Conservation (phyloP, 2,329 filamentous ascomycete genomes). For the Aspergillus sp. region DNA sequence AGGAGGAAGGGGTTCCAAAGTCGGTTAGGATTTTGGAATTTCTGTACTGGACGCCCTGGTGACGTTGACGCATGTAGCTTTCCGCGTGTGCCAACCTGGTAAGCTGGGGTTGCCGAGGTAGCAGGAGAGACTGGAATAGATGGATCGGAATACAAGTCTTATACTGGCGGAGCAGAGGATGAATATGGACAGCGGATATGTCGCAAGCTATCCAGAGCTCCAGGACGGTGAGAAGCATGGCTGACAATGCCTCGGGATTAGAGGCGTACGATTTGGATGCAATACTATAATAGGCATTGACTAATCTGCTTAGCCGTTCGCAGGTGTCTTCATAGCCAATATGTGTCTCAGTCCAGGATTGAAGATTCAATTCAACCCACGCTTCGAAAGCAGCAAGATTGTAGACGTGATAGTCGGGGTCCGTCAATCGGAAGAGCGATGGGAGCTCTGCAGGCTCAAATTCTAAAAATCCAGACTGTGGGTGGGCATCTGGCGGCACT, state of each 20-base stretch:
- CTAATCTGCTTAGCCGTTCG: constrained; percentile 32
- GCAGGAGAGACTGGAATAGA: constrained; percentile 22
- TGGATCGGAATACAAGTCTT: constrained; percentile 45
- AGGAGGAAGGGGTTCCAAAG: constrained; percentile 40
- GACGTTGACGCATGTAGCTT: constrained; percentile 47
- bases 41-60: constrained; percentile 10
- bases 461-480: constrained; percentile 11
- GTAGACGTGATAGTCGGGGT: constrained; percentile 20
- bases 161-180: constrained; percentile 52
- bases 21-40: constrained; percentile 41
- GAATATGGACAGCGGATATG: constrained; percentile 41
- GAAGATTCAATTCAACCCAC: constrained; percentile 50
- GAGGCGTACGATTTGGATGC: constrained; percentile 37
- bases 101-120: constrained; percentile 27
- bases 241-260: constrained; percentile 52
- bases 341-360: constrained; percentile 41
- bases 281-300: constrained; percentile 37
- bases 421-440: constrained; percentile 1
- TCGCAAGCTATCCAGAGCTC: constrained; percentile 64
- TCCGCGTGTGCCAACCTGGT: constrained; percentile 43
- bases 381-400: constrained; percentile 48
- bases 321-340: constrained; percentile 20
- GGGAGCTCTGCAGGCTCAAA: constrained; percentile 16
- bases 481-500: constrained; percentile 2
- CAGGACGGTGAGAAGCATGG: constrained; percentile 58